Evolutionary conservation across 345 rosid species (phyloP).

Genomic region (Hirschfeldia incana): DNA sequence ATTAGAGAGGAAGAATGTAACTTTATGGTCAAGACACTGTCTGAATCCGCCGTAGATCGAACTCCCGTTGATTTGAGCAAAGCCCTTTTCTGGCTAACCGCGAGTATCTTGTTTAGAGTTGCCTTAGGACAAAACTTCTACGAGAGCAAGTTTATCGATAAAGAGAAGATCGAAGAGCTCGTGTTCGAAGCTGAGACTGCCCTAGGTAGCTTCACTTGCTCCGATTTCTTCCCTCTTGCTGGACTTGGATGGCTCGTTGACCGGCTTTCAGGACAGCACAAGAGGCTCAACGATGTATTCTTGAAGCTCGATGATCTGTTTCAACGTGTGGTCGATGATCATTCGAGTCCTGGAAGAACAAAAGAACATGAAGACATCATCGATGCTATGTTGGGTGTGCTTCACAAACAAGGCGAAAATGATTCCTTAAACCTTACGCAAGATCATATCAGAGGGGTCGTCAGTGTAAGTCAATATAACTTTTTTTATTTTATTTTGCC

Average conservation of each 20-base stretch:
- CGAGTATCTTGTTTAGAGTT: slow-evolving; percentile 37
- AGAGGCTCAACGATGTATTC: slow-evolving; percentile 37
- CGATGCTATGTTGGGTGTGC: slow-evolving; percentile 33
- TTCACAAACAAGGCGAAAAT: slow-evolving; percentile 5
- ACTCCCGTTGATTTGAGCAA: slow-evolving; percentile 38
- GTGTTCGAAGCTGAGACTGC: slow-evolving; percentile 40
- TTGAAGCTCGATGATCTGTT: slow-evolving; percentile 28
- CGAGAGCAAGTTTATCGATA: slow-evolving; percentile 24
- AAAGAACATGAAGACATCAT: slow-evolving; percentile 22
- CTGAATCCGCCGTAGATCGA: not conserved
- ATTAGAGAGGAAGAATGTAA: slow-evolving; percentile 50
- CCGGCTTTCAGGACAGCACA: slow-evolving; percentile 33
- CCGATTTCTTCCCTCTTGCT: slow-evolving; percentile 27
- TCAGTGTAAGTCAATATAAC: slow-evolving; percentile 39
- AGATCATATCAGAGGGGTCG: slow-evolving; percentile 51
- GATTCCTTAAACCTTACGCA: slow-evolving; percentile 29
- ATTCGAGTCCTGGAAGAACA: slow-evolving; percentile 35
- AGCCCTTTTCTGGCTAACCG: slow-evolving; percentile 33
- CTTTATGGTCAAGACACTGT: slow-evolving; percentile 38
- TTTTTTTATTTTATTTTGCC: too few species aligned
- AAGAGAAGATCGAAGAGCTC: slow-evolving; percentile 29
- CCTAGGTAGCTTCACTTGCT: slow-evolving; percentile 31
- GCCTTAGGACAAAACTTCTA: slow-evolving; percentile 49
- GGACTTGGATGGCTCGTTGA: slow-evolving; percentile 53
- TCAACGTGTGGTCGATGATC: slow-evolving; percentile 41